Base-by-base conservation (phyloP, 192 early-diverging fungal species). In the Lunasporangiospora selenospora region DNA sequence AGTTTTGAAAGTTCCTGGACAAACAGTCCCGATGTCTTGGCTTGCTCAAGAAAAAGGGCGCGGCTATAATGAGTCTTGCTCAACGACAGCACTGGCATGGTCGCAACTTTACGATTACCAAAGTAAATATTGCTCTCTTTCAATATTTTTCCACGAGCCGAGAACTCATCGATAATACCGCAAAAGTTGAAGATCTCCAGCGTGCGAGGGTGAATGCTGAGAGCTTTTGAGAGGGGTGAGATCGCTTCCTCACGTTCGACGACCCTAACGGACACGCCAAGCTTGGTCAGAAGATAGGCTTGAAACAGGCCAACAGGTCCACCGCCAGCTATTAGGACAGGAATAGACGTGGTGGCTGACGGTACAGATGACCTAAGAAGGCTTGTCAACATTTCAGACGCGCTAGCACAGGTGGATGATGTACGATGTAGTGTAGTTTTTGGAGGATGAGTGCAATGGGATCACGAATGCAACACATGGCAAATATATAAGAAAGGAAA, bases 271-370 rank as follows among this genome's bases (percentile, higher is more conserved):
- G 46, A 52, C 21, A 78, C 59, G 11, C 58, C 62, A 6, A 59
- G 57, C 27, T 62, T 48, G 4, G 67, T 39, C 29, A 78, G 59
- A 5, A 75, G 32, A 27, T 47, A 33, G n/a, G 69, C 76, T 15
- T 44, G 43, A 26, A 62, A 62, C n/a, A 78, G 52, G 15, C 76
- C 76, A 5, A 65, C 62, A 26, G 64, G 76, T 2, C 76, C 64
- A 7, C 31, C 67, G 29, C 76, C 76, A 19, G 51, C 18, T 27
- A 78, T 78, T 3, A 78, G 44, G 1, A 78, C 62, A 13, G 76
- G 58, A 16, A 59, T 18, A 15, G 33, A 45, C 23, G 36, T 53
- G 26, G 31, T 4, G 36, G 52, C 10, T 4, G 13, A 16, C 9
- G n/a, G 21, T 37, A 37, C 12, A 23, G 13, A 12, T 26, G 9